Evolutionary conservation across 2,329 filamentous ascomycete genomes (phyloP).

Genomic region (Pestalotiopsis sp.): DNA sequence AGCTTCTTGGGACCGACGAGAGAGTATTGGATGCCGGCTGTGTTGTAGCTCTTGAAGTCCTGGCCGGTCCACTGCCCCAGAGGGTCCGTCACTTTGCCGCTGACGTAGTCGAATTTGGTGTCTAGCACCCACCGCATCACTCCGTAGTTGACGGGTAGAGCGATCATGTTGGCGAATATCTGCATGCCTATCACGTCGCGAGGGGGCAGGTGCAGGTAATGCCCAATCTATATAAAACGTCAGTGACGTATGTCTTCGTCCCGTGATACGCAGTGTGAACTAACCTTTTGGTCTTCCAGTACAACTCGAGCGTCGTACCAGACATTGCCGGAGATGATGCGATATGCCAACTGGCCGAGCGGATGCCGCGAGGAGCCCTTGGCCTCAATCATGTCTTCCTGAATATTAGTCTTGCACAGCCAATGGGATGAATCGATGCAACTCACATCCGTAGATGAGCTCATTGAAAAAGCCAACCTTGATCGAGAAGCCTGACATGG

Average conservation of each 20-base stretch:
- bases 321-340: slow-evolving; percentile 60
- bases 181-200: slow-evolving; percentile 62
- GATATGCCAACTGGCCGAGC: slow-evolving; percentile 37
- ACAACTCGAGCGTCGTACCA: slow-evolving; percentile 62
- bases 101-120: slow-evolving; percentile 57
- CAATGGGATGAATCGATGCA: not conserved
- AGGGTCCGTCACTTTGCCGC: slow-evolving; percentile 51
- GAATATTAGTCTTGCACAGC: not conserved
- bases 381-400: slow-evolving; percentile 8
- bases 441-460: slow-evolving; percentile 50
- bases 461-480: slow-evolving; percentile 58
- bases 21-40: slow-evolving; percentile 61
- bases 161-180: slow-evolving; percentile 59
- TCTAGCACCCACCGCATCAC: slow-evolving; percentile 62
- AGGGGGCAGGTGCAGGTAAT: slow-evolving; percentile 64
- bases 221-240: slow-evolving; percentile 49
- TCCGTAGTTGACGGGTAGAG: slow-evolving; percentile 62
- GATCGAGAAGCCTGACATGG: slow-evolving; percentile 42
- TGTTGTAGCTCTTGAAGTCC: slow-evolving; percentile 49
- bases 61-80: slow-evolving; percentile 65
- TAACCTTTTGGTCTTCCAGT: slow-evolving; percentile 48
- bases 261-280: slow-evolving; percentile 28
- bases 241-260: not conserved
- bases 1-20: slow-evolving; percentile 54
- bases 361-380: slow-evolving; percentile 5